Conservation (phyloP, 2,329 filamentous ascomycete genomes). For the Aspergillus aculeatus region DNA sequence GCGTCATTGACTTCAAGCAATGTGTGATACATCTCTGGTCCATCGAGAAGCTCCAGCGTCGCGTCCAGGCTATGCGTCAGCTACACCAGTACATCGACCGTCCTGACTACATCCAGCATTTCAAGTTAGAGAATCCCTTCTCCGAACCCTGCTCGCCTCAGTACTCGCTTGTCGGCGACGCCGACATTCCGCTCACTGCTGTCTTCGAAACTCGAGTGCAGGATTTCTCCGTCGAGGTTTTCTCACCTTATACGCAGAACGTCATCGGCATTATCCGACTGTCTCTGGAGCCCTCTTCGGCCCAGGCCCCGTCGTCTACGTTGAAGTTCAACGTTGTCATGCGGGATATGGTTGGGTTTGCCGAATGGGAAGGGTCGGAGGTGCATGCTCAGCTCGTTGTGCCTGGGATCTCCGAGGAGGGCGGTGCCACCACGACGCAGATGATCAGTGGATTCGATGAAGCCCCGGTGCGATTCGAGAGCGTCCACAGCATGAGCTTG, state of each 20-base stretch:
- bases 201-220: constrained; percentile 95
- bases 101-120: constrained; percentile 90
- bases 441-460: constrained; percentile 95
- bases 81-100: constrained; percentile 96
- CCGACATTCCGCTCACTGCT: constrained; percentile 84
- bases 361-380: constrained; percentile 90
- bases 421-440: constrained; percentile 89
- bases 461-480: constrained; percentile 87
- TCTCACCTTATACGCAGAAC: constrained; percentile 88
- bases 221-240: constrained; percentile 86
- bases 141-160: constrained; percentile 86
- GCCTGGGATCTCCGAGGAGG: constrained; percentile 82
- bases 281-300: constrained; percentile 88
- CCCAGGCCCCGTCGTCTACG: constrained; percentile 85
- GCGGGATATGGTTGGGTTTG: constrained; percentile 92
- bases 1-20: constrained; percentile 87
- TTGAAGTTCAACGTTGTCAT: constrained; percentile 98
- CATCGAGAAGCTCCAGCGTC: constrained; percentile 82
- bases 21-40: constrained; percentile 90
- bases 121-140: constrained; percentile 90
- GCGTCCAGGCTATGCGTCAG: constrained; percentile 89
- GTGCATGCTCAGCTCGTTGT: constrained; percentile 98
- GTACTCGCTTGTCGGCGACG: constrained; percentile 89
- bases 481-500: constrained; percentile 96
- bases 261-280: constrained; percentile 88